Evolutionary conservation across 2,329 filamentous ascomycete genomes (phyloP), one percentile per base, ranked within the genome.

Genomic region (Aureobasidium sp.): DNA sequence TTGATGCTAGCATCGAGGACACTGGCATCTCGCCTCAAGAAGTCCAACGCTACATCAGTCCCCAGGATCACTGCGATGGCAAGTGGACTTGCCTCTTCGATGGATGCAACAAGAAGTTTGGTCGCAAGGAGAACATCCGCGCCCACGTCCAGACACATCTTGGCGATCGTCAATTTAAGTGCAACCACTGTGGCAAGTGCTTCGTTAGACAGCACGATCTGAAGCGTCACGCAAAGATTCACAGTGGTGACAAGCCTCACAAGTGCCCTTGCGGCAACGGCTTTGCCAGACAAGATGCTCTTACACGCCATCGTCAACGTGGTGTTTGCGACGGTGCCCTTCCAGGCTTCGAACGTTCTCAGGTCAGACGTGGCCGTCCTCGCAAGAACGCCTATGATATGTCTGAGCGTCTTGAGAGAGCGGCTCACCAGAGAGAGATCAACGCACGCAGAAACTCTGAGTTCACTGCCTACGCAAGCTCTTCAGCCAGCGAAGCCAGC

Each of bases 101-200:
- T 9, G 87, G 86, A 32, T 99, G 94, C 75, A 84, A 87, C 68
- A 96, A 96, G 75, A 85, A 87, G 59, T 97, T 99, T 72, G 93
- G 92, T n/a, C 86, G 94, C 68, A 96, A 97, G 74, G 94, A 99
- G 75, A 97, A 99, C 77, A 97, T 97, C 79, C 96, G 96, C 74
- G 96, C 92, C 0, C 94, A 99, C 74, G 90, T 99, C 15, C 94
- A 99, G 76, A 99, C 94, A 3, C 94, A 99, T 76, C 87, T 99
- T 66, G 94, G 95, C 70, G 94, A 99, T 74, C 85, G 94, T 52
- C 94, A 97, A 73, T 99, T 91, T 77, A 88, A 90, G 74, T 99
- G 94, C 76, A 91, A 93, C 50, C 87, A 89, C 61, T 99, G 94
- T 78, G 83, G 88, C 58, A 97, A 97, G 78, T 93, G 91, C 77